These are phyloP conservation scores for Pichia pseudocactophila DNA, from an alignment of 805 yeast species.

Conservation along the genomic window DNA sequence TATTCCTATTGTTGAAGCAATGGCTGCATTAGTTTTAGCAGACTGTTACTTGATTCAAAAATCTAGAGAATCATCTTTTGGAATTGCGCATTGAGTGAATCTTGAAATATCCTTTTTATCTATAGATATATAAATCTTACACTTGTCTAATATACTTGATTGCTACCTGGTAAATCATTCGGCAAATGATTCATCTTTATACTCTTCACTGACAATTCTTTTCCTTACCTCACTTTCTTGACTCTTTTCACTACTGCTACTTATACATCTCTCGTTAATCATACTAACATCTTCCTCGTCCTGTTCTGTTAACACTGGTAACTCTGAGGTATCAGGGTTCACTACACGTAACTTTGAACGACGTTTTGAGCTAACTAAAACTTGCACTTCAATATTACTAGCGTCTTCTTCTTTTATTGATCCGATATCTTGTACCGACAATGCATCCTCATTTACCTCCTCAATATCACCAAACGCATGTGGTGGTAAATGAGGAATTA, in stretches of 20 bases:
- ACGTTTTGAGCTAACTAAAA: conserved; percentile 57
- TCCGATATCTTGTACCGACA: background rate
- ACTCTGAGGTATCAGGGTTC: conserved; percentile 42
- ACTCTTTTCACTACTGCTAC: conserved; percentile 9
- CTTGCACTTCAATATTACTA: conserved; percentile 56
- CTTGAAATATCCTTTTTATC: too few relatives aligned
- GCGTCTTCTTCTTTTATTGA: conserved; percentile 30
- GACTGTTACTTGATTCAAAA: conserved; percentile 82
- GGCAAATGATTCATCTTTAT: conserved; percentile 2
- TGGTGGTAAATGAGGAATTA: background rate
- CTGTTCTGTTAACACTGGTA: background rate
- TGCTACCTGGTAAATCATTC: background rate
- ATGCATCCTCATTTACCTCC: background rate
- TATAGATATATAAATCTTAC: background rate
- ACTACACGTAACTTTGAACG: conserved; percentile 50
- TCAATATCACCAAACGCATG: background rate
- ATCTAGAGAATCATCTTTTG: conserved; percentile 57
- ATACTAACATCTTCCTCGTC: background rate
- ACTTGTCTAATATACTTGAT: background rate
- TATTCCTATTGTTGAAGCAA: conserved; percentile 95
- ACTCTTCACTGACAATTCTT: conserved; percentile 25
- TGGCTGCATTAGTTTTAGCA: conserved; percentile 91
- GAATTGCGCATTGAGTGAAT: conserved; percentile 21
- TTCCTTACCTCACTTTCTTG: conserved; percentile 7
- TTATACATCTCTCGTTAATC: conserved; percentile 6